Base-by-base conservation (phyloP, 2,329 filamentous ascomycete genomes). In the Dissoconium aciculare region DNA sequence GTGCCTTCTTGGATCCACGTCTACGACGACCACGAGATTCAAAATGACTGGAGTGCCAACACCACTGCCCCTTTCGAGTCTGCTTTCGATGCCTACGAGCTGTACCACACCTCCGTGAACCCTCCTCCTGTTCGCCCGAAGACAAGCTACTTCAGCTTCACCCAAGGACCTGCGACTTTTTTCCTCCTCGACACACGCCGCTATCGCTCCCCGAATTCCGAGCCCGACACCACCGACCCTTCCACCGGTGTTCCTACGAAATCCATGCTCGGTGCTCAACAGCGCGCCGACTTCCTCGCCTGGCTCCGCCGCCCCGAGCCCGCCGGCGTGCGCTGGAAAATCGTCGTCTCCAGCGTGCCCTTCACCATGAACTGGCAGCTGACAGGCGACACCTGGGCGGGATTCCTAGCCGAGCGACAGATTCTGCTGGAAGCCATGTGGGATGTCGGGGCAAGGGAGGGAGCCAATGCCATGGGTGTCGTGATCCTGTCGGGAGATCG, bases 331-430 rank as follows among this genome's bases (percentile, higher is more conserved):
- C 76, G 77, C 47, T 98, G 89, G 87, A 95, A 95, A 60, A 74
- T 98, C 45, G 64, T 98, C 30, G 76, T 85, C 11, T 85, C 80
- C 23, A 85, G 80, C 11, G 79, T 95, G 4, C 89, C 89, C 0
- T 93, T 98, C 52, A 95, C 89, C 5, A 92, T 93, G 60, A 98
- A 98, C 55, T 98, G 89, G 87, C 78, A 74, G 14, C 71, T 93
- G 41, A 87, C 89, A 41, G 66, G 76, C 38, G 89, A 98, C 51
- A 95, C 89, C 0, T 98, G 89, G 89, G 83, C 82, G 27, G 87
- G 87, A 0, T 94, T 92, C 54, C 64, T 94, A 2, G 60, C 66
- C 28, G 89, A 98, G 60, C 75, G 89, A 11, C 70, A 67, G 32
- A 65, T 63, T 33, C 69, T 95, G 15, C 73, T 98, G 10, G 78